Conservation (phyloP, 805 yeast genomes). For the Torulaspora franciscae region DNA sequence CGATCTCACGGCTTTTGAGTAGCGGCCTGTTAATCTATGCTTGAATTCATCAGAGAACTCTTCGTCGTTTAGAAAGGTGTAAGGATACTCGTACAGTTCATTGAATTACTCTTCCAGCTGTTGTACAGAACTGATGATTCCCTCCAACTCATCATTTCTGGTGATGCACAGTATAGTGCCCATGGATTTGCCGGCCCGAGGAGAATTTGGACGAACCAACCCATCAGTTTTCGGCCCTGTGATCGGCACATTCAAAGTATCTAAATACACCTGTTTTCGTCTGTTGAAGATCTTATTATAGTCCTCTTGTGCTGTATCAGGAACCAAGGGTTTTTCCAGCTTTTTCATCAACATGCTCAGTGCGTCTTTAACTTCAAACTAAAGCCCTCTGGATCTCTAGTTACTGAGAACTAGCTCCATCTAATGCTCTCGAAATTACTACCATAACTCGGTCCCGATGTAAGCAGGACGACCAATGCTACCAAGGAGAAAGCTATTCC, state of each 20-base stretch:
- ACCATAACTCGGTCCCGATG: not conserved
- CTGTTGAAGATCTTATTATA: constrained; percentile 10
- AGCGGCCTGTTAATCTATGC: constrained; percentile 39
- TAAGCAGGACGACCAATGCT: not conserved
- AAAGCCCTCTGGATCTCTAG: not conserved
- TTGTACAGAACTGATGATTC: constrained; percentile 48
- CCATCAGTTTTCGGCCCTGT: constrained; percentile 45
- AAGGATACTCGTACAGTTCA: constrained; percentile 68
- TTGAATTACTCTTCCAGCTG: constrained; percentile 65
- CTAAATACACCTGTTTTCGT: constrained; percentile 40
- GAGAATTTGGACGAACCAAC: constrained; percentile 30
- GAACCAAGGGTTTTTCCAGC: constrained; percentile 17
- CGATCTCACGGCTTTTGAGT: constrained; percentile 39
- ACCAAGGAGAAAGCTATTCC: constrained; percentile 2
- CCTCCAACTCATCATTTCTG: constrained; percentile 55
- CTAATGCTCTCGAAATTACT: not conserved
- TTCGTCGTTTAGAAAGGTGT: constrained; percentile 70
- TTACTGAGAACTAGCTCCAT: not conserved
- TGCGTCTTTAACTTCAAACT: not conserved
- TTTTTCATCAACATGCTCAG: constrained; percentile 5
- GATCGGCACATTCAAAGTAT: constrained; percentile 38
- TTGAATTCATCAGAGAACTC: constrained; percentile 59
- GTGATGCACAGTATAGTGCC: constrained; percentile 74
- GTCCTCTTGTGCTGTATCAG: constrained; percentile 10
- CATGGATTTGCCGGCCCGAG: constrained; percentile 44